Conservation (phyloP, 2,329 filamentous ascomycete species). For the Fusarium bulbicola region DNA sequence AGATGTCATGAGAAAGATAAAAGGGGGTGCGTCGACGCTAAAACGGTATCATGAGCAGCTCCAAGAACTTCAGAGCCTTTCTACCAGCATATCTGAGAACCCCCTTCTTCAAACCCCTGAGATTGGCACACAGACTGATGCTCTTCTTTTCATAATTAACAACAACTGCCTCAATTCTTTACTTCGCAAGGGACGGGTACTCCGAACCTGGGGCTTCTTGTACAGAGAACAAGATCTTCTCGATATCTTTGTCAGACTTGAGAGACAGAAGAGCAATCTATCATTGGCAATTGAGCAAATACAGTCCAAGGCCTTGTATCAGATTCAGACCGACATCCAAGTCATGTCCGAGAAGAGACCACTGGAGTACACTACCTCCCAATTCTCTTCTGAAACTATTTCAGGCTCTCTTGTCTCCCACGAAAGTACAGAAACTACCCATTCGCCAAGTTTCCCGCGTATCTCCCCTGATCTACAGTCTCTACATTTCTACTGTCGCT, state of each 20-base stretch:
- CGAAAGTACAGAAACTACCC: too few species aligned
- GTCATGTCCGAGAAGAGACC: too few species aligned
- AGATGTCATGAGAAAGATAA: conserved; percentile 36
- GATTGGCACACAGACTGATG: conserved; percentile 15
- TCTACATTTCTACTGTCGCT: too few species aligned
- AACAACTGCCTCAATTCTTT: conserved; percentile 16
- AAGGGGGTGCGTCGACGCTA: conserved; percentile 26
- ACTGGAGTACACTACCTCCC: too few species aligned
- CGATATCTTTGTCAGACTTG: conserved; percentile 22
- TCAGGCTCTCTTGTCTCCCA: too few species aligned
- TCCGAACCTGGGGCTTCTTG: neutral
- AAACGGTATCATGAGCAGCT: conserved; percentile 34
- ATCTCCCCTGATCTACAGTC: too few species aligned
- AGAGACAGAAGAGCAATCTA: conserved; percentile 32
- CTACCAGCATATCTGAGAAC: conserved; percentile 27
- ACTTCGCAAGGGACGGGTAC: neutral
- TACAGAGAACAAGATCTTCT: conserved; percentile 26
- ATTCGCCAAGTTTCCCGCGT: too few species aligned
- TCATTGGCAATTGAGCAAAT: too few species aligned
- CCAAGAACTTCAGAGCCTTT: conserved; percentile 30
- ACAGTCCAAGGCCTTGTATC: too few species aligned
- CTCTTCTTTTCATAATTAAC: conserved; percentile 20
- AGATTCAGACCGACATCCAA: too few species aligned
- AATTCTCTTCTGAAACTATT: too few species aligned
- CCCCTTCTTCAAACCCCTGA: conserved; percentile 37